These are phyloP conservation scores for Xylariaceae sp. DNA, from an alignment of 2,329 filamentous ascomycete genomes.

Conservation along the genomic window DNA sequence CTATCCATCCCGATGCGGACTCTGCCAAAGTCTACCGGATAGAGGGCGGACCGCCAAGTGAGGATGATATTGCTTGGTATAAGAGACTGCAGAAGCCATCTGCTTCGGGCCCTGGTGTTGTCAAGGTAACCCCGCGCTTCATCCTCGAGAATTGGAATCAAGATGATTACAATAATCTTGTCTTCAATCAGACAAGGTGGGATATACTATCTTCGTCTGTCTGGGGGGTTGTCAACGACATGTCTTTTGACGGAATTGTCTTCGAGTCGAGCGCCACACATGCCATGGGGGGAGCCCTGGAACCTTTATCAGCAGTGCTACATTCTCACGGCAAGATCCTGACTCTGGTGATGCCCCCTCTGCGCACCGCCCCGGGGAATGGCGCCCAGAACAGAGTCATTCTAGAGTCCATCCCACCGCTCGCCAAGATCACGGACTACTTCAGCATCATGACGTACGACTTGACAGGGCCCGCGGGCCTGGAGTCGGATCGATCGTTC, in stretches of 20 bases:
- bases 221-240: slow-evolving; percentile 13
- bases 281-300: slow-evolving; percentile 13
- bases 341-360: slow-evolving; percentile 20
- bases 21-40: slow-evolving; percentile 16
- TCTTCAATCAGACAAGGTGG: slow-evolving; percentile 23
- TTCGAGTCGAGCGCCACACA: slow-evolving; percentile 22
- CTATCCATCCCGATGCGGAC: slow-evolving; percentile 15
- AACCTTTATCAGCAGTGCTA: slow-evolving; percentile 12
- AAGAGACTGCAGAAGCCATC: neutral
- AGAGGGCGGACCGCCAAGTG: slow-evolving; percentile 12
- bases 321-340: slow-evolving; percentile 14
- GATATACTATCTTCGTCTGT: slow-evolving; percentile 11
- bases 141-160: slow-evolving; percentile 20
- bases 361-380: neutral
- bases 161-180: slow-evolving; percentile 16
- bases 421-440: slow-evolving; percentile 18
- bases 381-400: neutral
- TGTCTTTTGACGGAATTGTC: slow-evolving; percentile 19
- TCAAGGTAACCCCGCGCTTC: slow-evolving; percentile 21
- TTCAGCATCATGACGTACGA: slow-evolving; percentile 25
- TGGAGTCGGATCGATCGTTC: neutral
- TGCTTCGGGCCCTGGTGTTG: neutral
- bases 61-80: neutral
- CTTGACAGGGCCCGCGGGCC: slow-evolving; percentile 19
- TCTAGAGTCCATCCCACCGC: slow-evolving; percentile 10